Conservation (phyloP, 306 rosid genomes). For the Hylodesmum podocarpum region DNA sequence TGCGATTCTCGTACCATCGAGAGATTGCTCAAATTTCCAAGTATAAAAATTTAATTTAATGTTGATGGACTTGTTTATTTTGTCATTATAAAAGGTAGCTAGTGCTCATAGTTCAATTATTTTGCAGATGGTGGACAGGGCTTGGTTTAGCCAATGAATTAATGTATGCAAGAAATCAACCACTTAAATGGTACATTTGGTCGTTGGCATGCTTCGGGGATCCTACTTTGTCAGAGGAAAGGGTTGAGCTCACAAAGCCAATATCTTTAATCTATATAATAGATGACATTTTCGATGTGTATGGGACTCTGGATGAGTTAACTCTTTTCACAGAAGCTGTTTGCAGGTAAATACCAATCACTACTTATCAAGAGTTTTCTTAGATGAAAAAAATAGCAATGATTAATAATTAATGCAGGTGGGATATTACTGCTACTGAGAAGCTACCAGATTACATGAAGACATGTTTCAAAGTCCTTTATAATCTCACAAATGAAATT, state of each 20-base stretch:
- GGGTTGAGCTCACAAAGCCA: constrained; percentile 69
- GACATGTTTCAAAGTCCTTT: constrained; percentile 49
- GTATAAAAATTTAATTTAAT: not conserved
- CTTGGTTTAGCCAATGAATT: constrained; percentile 56
- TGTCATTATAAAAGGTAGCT: not conserved
- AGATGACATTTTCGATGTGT: constrained; percentile 69
- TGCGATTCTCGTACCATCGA: constrained; percentile 32
- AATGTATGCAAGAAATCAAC: constrained; percentile 58
- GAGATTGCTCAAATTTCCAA: constrained; percentile 47
- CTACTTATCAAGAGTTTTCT: not conserved
- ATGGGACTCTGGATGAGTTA: constrained; percentile 61
- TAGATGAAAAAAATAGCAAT: not conserved
- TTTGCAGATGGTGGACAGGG: constrained; percentile 61
- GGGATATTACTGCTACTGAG: constrained; percentile 51
- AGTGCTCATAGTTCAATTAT: not conserved
- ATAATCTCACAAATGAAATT: constrained; percentile 52
- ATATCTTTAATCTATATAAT: constrained; percentile 62
- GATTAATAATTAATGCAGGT: constrained; percentile 34
- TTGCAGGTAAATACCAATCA: constrained; percentile 36
- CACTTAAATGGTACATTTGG: constrained; percentile 72
- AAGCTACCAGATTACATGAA: constrained; percentile 58
- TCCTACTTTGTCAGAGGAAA: constrained; percentile 51
- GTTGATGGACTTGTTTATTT: not conserved
- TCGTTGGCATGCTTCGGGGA: constrained; percentile 54
- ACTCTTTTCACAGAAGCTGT: constrained; percentile 58